Evolutionary conservation across 345 rosid species (phyloP), one percentile per base, ranked within the genome.

Genomic region (Lagerstroemia speciosa): DNA sequence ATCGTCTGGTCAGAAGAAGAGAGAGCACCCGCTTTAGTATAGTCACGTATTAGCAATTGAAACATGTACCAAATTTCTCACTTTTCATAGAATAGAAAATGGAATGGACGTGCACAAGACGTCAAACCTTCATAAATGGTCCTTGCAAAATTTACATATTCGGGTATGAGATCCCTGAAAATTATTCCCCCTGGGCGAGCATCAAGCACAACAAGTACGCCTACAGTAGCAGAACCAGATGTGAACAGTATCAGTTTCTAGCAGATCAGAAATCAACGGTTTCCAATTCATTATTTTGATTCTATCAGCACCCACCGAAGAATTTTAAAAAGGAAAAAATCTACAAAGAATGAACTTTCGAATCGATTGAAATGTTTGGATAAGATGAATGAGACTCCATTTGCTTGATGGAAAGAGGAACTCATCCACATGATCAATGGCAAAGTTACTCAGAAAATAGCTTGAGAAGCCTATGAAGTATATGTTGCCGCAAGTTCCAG

Each of bases 41-140:
- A 27, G 24, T 20, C 64, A 24, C 17, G 3, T 12, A 1, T 9
- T n/a, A 65, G 31, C 20, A 65, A 52, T 58, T 16, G 12, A 55
- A 55, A 64, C 24, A 30, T n/a, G 27, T 64, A 22, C 65, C 31
- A 26, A 52, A 30, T 34, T 14, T 20, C 29, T n/a, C 30, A 5
- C 6, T 33, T 53, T 12, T 33, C 7, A 16, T 27, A 37, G 46
- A 36, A 53, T 0, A 0, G 61, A 43, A 45, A 55, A 70, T 33
- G 17, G 57, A 55, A 70, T 33, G 17, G 57, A 67, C 64, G 30
- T 7, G 50, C 67, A 64, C 30, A 37, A 37, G 41, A 58, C 63
- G 50, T 63, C 78, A 69, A 46, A 93, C 98, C 98, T 93, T 93
- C 97, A 16, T 91, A 91, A 62, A 93, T 83, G 61, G 98, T 93